A percentile compares a stretch with the other conserved stretches of the same genome.
Evolutionary conservation across 805 yeast species (phyloP).

Genomic region (Tetrapisispora phaffii): DNA sequence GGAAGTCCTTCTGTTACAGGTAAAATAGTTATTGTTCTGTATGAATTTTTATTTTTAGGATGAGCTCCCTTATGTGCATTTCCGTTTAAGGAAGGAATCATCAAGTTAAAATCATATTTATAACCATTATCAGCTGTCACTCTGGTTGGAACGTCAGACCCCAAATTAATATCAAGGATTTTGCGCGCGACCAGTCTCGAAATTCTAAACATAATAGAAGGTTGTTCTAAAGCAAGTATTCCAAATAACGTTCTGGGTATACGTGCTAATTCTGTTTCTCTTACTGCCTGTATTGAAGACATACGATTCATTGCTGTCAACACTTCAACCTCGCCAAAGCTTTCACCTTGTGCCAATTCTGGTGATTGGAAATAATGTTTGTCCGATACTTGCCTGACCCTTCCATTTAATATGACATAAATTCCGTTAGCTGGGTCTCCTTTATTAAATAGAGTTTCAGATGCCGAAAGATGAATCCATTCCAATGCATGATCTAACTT

Average conservation of each 20-base stretch:
- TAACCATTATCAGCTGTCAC: constrained; percentile 11
- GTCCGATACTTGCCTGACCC: constrained; percentile 48
- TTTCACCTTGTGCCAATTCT: constrained; percentile 89
- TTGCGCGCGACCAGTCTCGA: constrained; percentile 75
- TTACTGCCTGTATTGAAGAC: constrained; percentile 66
- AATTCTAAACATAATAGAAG: constrained; percentile 83
- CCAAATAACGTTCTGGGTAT: constrained; percentile 88
- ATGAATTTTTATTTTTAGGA: constrained; percentile 24
- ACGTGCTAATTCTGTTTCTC: constrained; percentile 90
- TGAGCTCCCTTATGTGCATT: constrained; percentile 4
- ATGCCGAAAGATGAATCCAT: constrained; percentile 89
- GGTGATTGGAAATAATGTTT: constrained; percentile 34
- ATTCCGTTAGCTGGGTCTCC: constrained; percentile 87
- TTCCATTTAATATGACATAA: constrained; percentile 79
- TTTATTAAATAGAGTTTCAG: constrained; percentile 67
- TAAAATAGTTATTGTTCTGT: constrained; percentile 73
- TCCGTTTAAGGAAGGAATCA: constrained; percentile 26
- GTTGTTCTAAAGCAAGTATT: constrained; percentile 70
- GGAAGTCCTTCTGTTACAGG: constrained; percentile 81
- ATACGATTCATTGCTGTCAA: constrained; percentile 67
- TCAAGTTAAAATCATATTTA: constrained; percentile 23
- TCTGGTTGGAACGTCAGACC: constrained; percentile 8
- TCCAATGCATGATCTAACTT: constrained; percentile 86
- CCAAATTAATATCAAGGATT: constrained; percentile 10
- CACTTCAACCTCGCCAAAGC: constrained; percentile 92